Percentiles rank a stretch among this genome's conserved stretches.
These are phyloP conservation scores for Syncephalastrum racemosum DNA, from an alignment of 371 early-diverging fungal genomes.

Conservation along the genomic window DNA sequence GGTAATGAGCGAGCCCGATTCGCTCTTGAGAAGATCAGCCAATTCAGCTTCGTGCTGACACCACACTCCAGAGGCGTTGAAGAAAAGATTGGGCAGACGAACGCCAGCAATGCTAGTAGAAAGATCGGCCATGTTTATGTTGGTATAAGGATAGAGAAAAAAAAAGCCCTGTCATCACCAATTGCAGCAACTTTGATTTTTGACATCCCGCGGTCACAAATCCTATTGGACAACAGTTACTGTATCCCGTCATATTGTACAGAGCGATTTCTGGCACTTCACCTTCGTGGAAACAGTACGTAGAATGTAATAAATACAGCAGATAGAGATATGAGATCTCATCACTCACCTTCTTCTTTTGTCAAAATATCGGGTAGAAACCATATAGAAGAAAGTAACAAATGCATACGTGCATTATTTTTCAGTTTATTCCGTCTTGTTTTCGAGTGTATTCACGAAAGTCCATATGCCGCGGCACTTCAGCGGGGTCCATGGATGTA, in stretches of 20 bases:
- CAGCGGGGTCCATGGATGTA: too few species aligned
- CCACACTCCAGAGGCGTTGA: slow-evolving; percentile 52
- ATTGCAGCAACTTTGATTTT: background rate
- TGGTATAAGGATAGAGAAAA: slow-evolving; percentile 2
- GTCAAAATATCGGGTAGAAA: too few species aligned
- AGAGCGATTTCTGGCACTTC: background rate
- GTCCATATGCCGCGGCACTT: too few species aligned
- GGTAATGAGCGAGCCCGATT: slow-evolving; percentile 49
- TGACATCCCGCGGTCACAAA: too few species aligned
- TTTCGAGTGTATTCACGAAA: too few species aligned
- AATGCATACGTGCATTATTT: too few species aligned
- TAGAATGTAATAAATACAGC: background rate
- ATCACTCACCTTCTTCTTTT: too few species aligned
- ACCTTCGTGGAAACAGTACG: background rate
- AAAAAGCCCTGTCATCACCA: slow-evolving; percentile 6
- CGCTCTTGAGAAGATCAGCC: slow-evolving; percentile 36
- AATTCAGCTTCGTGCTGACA: slow-evolving; percentile 45
- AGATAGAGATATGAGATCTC: background rate
- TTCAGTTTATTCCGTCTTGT: too few species aligned
- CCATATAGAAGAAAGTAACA: too few species aligned
- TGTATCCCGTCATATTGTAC: too few species aligned
- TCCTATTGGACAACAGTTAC: too few species aligned
- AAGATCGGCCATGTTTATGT: slow-evolving; percentile 38
- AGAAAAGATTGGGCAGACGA: slow-evolving; percentile 44
- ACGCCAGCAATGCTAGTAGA: slow-evolving; percentile 49